These are phyloP conservation scores for Teunomyces atbi DNA, from an alignment of 805 yeast genomes.

Conservation along the genomic window DNA sequence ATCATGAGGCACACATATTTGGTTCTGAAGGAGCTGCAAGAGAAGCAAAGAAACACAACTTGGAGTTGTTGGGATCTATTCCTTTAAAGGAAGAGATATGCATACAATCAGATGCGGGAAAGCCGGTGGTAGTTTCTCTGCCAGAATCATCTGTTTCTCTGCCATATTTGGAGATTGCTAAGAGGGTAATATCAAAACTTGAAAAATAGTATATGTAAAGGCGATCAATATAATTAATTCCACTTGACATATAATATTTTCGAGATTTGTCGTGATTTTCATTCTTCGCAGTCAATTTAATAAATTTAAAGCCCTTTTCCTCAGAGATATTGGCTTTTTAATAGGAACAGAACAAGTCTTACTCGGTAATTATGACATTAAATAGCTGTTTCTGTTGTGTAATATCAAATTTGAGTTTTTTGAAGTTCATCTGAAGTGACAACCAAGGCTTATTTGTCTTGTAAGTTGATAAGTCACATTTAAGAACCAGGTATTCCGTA, in stretches of 20 bases:
- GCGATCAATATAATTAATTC: not conserved
- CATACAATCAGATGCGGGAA: slow-evolving; percentile 59
- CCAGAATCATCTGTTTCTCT: slow-evolving; percentile 34
- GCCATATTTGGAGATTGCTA: slow-evolving; percentile 52
- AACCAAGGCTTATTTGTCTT: too few species aligned
- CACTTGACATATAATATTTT: not conserved
- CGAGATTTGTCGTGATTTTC: not conserved
- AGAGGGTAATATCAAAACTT: slow-evolving; percentile 20
- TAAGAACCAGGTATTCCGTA: too few species aligned
- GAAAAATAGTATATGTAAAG: slow-evolving; percentile 4
- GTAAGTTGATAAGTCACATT: too few species aligned
- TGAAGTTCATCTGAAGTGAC: too few species aligned
- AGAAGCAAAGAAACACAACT: slow-evolving; percentile 47
- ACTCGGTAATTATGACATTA: too few species aligned
- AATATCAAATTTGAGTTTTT: too few species aligned
- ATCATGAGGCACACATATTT: slow-evolving; percentile 70
- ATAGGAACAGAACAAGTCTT: too few species aligned
- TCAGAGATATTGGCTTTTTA: too few species aligned
- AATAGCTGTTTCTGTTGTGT: too few species aligned
- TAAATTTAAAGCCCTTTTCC: too few species aligned
- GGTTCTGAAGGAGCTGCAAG: slow-evolving; percentile 60
- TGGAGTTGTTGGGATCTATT: slow-evolving; percentile 60
- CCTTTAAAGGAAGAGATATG: slow-evolving; percentile 67
- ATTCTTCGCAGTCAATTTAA: too few species aligned
- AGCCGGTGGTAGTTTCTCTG: slow-evolving; percentile 53